Base-by-base conservation (phyloP, 148 eudicot species). In the Camellia sinensis region DNA sequence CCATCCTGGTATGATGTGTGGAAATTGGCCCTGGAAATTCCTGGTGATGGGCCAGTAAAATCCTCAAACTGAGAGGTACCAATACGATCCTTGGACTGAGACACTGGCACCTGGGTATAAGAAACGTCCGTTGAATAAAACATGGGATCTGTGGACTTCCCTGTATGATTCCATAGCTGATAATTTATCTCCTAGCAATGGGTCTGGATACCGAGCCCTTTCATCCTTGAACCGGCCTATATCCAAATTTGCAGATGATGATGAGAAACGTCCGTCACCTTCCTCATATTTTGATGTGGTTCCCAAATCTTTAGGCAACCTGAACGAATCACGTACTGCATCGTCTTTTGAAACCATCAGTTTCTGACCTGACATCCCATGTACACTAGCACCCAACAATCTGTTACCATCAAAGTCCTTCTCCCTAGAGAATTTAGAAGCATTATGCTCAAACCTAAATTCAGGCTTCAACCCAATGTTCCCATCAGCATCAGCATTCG, bases 1-100 rank as follows among this genome's bases (percentile, higher is more conserved):
- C 71, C 84, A 80, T 76, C 88, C 59, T 53, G 77, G 65, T 71
- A 41, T 10, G 78, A 75, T 12, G 70, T 76, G 48, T 81, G n/a
- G 21, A 62, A 78, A 60, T 73, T 72, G 66, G 54, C 67, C 80
- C 85, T 83, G 2, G 80, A 60, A 52, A 80, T 43, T 78, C 80
- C 82, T 9, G 87, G 78, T 63, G 91, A 85, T 46, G 82, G 68
- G 72, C 82, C 66, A 50, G 78, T 73, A 56, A 29, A 78, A 79
- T 78, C 79, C 78, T 80, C 84, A 48, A 78, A 76, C 44, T 63
- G 84, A 50, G 84, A 78, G 29, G 60, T 70, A 81, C 77, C 83
- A 52, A 79, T 74, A 73, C 41, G 71, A 73, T 86, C 87, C 68
- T 79, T 86, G 44, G 70, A 48, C 73, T 81, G 79, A 82, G 84